Evolutionary conservation across 2,329 filamentous ascomycete genomes (phyloP).

Genomic region (Aspergillus pseudotamarii): DNA sequence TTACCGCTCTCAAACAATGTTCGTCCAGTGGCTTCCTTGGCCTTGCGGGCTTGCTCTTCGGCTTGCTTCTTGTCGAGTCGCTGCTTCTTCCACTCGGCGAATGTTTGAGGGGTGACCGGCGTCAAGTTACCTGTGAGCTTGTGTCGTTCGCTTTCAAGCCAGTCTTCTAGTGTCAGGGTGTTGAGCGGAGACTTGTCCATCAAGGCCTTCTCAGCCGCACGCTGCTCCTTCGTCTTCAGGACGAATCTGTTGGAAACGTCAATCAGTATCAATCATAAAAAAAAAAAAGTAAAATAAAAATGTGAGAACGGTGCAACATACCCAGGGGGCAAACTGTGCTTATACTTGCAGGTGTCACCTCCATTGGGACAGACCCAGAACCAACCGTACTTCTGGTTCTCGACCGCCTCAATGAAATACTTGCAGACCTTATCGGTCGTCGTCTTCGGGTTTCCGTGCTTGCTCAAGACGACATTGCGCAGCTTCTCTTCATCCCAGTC

Average conservation of each 20-base stretch:
- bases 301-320: constrained; percentile 53
- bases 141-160: constrained; percentile 92
- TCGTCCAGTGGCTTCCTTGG: constrained; percentile 93
- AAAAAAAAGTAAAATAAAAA: constrained; percentile 1
- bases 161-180: constrained; percentile 94
- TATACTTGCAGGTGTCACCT: constrained; percentile 98
- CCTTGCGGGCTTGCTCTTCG: constrained; percentile 83
- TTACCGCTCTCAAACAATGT: constrained; percentile 96
- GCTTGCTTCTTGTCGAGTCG: constrained; percentile 93
- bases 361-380: constrained; percentile 98
- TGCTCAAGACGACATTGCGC: constrained; percentile 84
- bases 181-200: constrained; percentile 94
- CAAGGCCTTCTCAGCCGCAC: constrained; percentile 90
- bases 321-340: constrained; percentile 92
- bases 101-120: constrained; percentile 88
- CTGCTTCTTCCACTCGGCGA: constrained; percentile 97
- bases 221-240: constrained; percentile 96
- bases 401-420: constrained; percentile 93
- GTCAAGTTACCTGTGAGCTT: constrained; percentile 91
- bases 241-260: constrained; percentile 67
- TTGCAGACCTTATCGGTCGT: constrained; percentile 99
- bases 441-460: constrained; percentile 95
- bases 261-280: constrained; percentile 16
- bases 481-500: constrained; percentile 99
- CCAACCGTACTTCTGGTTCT: constrained; percentile 99